These are phyloP conservation scores for Halophytophthora batemanensis DNA, from an alignment of 352 stramenopile genomes.

Conservation along the genomic window DNA sequence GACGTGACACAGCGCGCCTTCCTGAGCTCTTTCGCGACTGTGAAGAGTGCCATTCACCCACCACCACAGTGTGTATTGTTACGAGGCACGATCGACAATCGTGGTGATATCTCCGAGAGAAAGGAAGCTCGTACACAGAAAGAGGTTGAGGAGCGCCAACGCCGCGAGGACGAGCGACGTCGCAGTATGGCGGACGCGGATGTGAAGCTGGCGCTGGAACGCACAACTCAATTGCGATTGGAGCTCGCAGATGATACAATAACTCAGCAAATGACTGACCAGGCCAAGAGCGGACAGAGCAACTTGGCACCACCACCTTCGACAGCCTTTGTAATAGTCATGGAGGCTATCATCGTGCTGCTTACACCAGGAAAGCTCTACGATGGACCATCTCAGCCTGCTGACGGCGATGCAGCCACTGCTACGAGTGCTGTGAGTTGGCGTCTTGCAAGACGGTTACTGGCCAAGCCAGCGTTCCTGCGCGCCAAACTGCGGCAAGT, in stretches of 20 bases:
- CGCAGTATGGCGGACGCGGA: constrained; percentile 33
- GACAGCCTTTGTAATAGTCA: constrained; percentile 53
- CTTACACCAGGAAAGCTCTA: constrained; percentile 73
- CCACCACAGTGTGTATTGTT: constrained; percentile 64
- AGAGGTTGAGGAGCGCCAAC: constrained; percentile 11
- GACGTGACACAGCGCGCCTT: constrained; percentile 59
- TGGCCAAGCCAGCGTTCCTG: constrained; percentile 48
- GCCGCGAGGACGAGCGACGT: constrained; percentile 7
- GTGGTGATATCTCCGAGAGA: constrained; percentile 19
- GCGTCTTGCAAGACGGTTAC: constrained; percentile 52
- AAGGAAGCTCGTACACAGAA: constrained; percentile 13
- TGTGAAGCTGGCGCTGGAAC: constrained; percentile 54
- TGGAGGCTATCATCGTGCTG: constrained; percentile 78
- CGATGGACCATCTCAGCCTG: constrained; percentile 34
- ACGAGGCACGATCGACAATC: constrained; percentile 46
- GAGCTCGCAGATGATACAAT: constrained; percentile 15
- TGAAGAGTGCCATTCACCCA: constrained; percentile 67
- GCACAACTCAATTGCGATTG: constrained; percentile 16
- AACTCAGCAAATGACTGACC: constrained; percentile 16
- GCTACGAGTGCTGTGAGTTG: constrained; percentile 63
- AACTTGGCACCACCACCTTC: constrained; percentile 3
- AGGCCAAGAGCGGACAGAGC: constrained; percentile 2
- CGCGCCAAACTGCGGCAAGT: constrained; percentile 44
- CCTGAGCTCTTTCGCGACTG: constrained; percentile 48
- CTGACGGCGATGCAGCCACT: constrained; percentile 8